phyloP scores from a whole-genome alignment of 208 protist species.

The Crithidia sp. region DNA sequence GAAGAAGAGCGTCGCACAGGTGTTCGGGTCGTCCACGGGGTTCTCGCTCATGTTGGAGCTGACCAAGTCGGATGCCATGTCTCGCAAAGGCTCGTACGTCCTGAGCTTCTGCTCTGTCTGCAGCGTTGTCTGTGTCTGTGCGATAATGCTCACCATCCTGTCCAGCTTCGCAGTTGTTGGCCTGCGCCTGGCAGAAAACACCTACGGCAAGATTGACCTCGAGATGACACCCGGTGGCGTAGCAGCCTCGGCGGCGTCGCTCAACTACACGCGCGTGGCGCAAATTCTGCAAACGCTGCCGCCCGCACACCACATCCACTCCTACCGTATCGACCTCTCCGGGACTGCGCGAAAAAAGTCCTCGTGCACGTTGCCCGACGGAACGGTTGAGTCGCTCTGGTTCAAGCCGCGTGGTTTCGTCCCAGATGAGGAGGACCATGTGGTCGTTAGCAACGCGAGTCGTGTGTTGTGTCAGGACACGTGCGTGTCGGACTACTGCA shows the following conservation, averaged over 20 bases:
- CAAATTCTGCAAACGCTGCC: background rate
- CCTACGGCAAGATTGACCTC: conserved; percentile 54
- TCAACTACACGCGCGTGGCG: conserved; percentile 40
- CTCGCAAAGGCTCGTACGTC: conserved; percentile 45
- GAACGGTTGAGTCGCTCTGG: conserved; percentile 18
- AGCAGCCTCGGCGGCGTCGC: conserved; percentile 24
- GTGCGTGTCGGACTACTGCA: conserved; percentile 18
- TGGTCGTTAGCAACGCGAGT: background rate
- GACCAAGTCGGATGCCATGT: conserved; percentile 28
- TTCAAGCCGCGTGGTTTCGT: background rate
- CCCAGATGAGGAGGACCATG: too few species aligned
- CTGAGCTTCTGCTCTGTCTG: conserved; percentile 72
- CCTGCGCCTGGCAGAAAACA: conserved; percentile 57
- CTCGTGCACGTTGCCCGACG: conserved; percentile 3
- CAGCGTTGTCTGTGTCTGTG: conserved; percentile 64
- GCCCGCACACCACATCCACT: background rate
- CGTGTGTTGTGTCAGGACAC: conserved; percentile 18
- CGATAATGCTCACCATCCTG: conserved; percentile 61
- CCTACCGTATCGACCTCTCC: conserved; percentile 14
- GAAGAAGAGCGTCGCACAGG: background rate
- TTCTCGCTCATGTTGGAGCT: conserved; percentile 42
- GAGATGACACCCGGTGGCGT: conserved; percentile 43
- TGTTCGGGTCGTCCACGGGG: conserved; percentile 14
- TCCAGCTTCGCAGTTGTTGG: conserved; percentile 71
- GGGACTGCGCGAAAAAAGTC: conserved; percentile 2